Evolutionary conservation across 164 flowering plant genomes (phyloP).

Genomic region (Macadamia tetraphylla): DNA sequence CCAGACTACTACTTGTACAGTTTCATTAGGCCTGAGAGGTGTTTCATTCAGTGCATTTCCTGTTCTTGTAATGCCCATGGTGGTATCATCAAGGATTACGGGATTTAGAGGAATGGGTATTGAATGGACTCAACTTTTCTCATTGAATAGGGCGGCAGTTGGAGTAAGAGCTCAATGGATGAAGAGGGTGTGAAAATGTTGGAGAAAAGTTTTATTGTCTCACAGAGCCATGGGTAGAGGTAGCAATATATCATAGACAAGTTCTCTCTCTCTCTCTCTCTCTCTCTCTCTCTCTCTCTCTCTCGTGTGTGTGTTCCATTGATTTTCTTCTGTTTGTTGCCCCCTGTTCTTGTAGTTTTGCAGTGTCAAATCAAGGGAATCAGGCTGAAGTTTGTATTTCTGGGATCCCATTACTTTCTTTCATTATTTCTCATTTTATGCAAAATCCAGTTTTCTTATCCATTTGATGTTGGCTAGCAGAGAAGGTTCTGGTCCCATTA

Average conservation of each 20-base stretch:
- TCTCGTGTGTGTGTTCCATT: neutral
- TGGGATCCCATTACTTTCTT: slow-evolving; percentile 7
- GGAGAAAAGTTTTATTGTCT: slow-evolving; percentile 35
- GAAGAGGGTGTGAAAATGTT: slow-evolving; percentile 36
- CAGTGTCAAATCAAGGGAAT: slow-evolving; percentile 4
- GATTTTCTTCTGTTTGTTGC: neutral
- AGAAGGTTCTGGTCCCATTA: too few species aligned
- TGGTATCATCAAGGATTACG: slow-evolving; percentile 75
- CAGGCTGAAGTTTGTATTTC: neutral
- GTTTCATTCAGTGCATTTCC: slow-evolving; percentile 84
- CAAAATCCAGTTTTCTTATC: neutral
- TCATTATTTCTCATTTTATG: neutral
- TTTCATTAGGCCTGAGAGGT: slow-evolving; percentile 76
- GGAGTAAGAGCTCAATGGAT: slow-evolving; percentile 53
- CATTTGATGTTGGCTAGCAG: too few species aligned
- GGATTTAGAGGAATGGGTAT: slow-evolving; percentile 70
- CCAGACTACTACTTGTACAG: slow-evolving; percentile 55
- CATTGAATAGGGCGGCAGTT: slow-evolving; percentile 39
- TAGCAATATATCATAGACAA: slow-evolving; percentile 7
- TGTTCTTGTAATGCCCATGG: slow-evolving; percentile 93
- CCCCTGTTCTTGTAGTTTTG: neutral
- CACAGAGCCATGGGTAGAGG: slow-evolving; percentile 29
- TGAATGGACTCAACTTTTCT: slow-evolving; percentile 49
- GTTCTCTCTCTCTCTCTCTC: neutral
- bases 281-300: too few species aligned